A percentile compares a stretch with the other conserved stretches of the same genome.
Evolutionary conservation across 2,329 filamentous ascomycete species (phyloP).

Genomic region (Aciculosporium take): DNA sequence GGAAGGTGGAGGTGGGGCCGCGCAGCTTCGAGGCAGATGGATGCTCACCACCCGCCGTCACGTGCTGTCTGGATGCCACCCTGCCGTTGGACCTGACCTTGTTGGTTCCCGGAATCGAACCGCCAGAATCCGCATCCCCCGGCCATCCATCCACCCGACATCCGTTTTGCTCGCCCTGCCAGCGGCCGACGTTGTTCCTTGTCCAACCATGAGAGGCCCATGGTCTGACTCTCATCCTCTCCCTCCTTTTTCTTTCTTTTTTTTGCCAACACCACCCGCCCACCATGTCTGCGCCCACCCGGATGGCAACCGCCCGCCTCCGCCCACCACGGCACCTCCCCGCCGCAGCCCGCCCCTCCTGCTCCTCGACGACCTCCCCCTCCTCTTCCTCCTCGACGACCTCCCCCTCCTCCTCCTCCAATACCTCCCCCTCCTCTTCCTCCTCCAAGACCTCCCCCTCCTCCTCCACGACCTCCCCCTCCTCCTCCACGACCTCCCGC

Average conservation of each 20-base stretch:
- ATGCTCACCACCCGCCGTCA: neutral
- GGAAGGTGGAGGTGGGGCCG: neutral
- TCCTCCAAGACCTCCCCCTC: constrained; percentile 15
- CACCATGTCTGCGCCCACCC: constrained; percentile 18
- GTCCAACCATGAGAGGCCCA: neutral
- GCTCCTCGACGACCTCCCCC: constrained; percentile 15
- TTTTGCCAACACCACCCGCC: neutral
- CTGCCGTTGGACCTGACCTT: no score
- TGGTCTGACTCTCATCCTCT: neutral
- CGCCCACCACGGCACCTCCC: constrained; percentile 14
- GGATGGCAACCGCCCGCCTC: constrained; percentile 17
- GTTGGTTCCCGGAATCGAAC: no score
- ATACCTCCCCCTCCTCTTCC: constrained; percentile 13
- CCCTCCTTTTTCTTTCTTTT: neutral
- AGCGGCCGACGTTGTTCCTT: neutral
- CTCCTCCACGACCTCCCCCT: constrained; percentile 10
- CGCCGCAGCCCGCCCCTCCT: constrained; percentile 13
- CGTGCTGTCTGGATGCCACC: no score
- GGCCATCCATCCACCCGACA: no score
- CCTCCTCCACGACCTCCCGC: constrained; percentile 16
- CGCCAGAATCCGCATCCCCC: no score
- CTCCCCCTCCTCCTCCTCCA: constrained; percentile 12
- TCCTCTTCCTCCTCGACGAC: constrained; percentile 16
- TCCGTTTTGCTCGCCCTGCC: neutral
- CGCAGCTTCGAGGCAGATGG: neutral